phyloP scores from a whole-genome alignment of 345 rosid species.

The Litchi chinensis region DNA sequence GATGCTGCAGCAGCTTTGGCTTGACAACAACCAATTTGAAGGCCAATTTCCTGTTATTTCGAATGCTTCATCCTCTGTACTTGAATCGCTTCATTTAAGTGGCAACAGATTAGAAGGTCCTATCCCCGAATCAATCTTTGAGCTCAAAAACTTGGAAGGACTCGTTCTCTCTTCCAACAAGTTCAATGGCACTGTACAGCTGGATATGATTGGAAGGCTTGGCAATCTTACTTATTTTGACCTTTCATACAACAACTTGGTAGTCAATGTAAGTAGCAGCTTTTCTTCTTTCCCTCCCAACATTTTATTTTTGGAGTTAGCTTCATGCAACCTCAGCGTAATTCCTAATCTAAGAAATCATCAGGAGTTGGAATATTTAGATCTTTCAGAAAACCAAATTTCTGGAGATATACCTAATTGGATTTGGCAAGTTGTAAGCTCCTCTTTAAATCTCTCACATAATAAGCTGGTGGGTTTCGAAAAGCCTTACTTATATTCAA shows the following conservation, averaged over 20 bases:
- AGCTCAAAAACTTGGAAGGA: conserved; percentile 23
- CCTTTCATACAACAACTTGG: conserved; percentile 45
- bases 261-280: conserved; percentile 11
- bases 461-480: conserved; percentile 19
- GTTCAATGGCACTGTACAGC: conserved; percentile 35
- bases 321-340: conserved; percentile 37
- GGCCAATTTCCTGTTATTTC: too few species aligned
- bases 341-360: conserved; percentile 42
- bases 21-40: too few species aligned
- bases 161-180: conserved; percentile 46
- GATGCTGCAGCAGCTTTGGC: too few species aligned
- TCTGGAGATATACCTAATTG: conserved; percentile 40
- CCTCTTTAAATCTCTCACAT: conserved; percentile 10
- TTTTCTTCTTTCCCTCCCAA: conserved; percentile 6
- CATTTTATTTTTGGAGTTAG: conserved; percentile 30
- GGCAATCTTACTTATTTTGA: conserved; percentile 32
- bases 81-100: conserved; percentile 41
- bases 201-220: conserved; percentile 2
- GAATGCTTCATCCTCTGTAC: background rate
- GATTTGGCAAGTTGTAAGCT: conserved; percentile 30
- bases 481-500: background rate
- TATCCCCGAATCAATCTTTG: conserved; percentile 16
- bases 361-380: background rate
- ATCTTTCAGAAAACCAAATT: conserved; percentile 51
- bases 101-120: conserved; percentile 39